phyloP scores from a whole-genome alignment of 2,329 filamentous ascomycete species.

The Ophiosphaerella korrae region DNA sequence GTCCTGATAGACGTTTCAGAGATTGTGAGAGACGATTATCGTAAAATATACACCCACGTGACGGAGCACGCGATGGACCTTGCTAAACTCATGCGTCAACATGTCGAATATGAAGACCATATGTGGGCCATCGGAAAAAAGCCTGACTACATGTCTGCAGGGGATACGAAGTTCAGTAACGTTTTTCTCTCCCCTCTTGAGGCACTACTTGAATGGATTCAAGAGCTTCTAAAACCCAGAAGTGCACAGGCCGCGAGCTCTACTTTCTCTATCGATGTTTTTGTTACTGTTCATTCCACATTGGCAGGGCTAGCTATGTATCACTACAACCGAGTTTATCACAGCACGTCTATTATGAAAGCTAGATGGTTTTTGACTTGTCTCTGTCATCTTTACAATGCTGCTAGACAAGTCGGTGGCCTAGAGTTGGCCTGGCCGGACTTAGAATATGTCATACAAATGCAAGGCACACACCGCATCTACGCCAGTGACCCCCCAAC shows the following conservation, averaged over 20 bases:
- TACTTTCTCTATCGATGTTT: constrained; percentile 3
- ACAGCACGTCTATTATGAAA: constrained; percentile 10
- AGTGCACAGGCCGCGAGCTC: neutral
- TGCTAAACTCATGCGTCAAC: constrained; percentile 11
- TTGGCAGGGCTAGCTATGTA: constrained; percentile 16
- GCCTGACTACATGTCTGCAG: constrained; percentile 25
- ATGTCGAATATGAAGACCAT: constrained; percentile 21
- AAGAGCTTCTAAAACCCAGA: constrained; percentile 4
- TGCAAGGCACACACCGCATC: constrained; percentile 17
- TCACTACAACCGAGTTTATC: constrained; percentile 12
- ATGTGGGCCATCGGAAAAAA: constrained; percentile 16
- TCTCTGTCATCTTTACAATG: constrained; percentile 27
- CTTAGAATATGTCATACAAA: constrained; percentile 25
- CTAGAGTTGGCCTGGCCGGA: constrained; percentile 19
- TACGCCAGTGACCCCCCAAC: constrained; percentile 21
- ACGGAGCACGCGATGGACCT: constrained; percentile 9
- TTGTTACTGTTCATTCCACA: constrained; percentile 17
- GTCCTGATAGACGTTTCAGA: constrained; percentile 18
- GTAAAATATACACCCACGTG: constrained; percentile 8
- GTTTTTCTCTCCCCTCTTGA: constrained; percentile 10
- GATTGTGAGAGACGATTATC: constrained; percentile 1
- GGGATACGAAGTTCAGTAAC: constrained; percentile 20
- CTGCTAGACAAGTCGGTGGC: constrained; percentile 20
- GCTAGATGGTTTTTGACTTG: constrained; percentile 20
- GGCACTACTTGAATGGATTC: constrained; percentile 11